A percentile compares a stretch with the other conserved stretches of the same genome.
phyloP scores from a whole-genome alignment of 805 yeast genomes.

The Yamadazyma phyllophila region DNA sequence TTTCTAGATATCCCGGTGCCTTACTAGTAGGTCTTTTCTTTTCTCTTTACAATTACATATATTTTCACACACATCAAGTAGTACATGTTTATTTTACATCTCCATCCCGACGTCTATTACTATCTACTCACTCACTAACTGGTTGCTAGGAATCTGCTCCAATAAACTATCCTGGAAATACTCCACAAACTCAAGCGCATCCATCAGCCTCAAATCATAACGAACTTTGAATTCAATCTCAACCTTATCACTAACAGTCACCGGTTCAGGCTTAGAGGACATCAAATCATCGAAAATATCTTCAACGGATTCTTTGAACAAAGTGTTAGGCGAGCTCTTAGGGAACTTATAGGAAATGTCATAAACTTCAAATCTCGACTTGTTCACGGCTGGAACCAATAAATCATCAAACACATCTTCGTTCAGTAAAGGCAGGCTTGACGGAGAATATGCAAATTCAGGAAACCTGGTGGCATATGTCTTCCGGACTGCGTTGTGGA shows the following conservation, averaged over 20 bases:
- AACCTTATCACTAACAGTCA: conserved; percentile 15
- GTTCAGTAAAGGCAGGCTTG: conserved; percentile 12
- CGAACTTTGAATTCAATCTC: conserved; percentile 34
- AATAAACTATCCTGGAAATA: conserved; percentile 34
- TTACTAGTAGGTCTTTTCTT: too few relatives aligned
- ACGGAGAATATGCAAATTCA: conserved; percentile 33
- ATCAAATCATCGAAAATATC: conserved; percentile 34
- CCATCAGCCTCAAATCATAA: conserved; percentile 29
- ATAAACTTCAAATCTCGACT: conserved; percentile 34
- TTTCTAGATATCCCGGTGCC: too few relatives aligned
- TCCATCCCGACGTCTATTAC: too few relatives aligned
- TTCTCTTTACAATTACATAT: too few relatives aligned
- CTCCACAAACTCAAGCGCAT: conserved; percentile 35
- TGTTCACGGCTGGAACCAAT: conserved; percentile 33
- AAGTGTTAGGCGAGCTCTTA: conserved; percentile 7
- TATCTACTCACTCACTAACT: background rate
- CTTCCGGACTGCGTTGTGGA: conserved; percentile 27
- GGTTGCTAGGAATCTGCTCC: conserved; percentile 25
- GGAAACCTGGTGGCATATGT: conserved; percentile 37
- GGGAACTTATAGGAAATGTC: conserved; percentile 25
- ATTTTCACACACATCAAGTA: too few relatives aligned
- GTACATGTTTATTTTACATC: too few relatives aligned
- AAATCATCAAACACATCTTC: conserved; percentile 39
- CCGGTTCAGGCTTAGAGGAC: conserved; percentile 17
- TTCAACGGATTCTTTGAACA: conserved; percentile 3